Base-by-base conservation (phyloP, 2,329 filamentous ascomycete genomes). In the Pyrenochaeta sp. region DNA sequence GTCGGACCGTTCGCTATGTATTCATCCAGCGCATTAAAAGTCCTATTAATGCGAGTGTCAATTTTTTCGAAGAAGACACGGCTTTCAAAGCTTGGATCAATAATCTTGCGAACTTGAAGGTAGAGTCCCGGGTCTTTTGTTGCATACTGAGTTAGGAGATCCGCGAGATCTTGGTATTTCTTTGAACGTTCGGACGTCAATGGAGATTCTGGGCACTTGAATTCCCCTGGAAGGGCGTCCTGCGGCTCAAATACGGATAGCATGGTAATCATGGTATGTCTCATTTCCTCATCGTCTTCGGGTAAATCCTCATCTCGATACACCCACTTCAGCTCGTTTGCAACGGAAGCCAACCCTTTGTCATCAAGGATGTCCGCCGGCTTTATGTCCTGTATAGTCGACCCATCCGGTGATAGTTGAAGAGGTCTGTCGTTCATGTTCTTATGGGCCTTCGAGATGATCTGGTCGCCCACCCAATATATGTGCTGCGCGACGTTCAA, bases 161-260 rank as follows among this genome's bases (percentile, higher is more conserved):
- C 56, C 2, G 60, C 56, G 32, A 76, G 65, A 37, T 71, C 64
- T 36, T 67, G 61, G 49, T 68, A 76, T 37, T 71, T 75, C 15
- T 65, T 67, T 1, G 70, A 68, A 1, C 60, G 59, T 44, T 70
- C 67, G 6, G 69, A 68, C 9, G 66, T 58, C 15, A 61, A 51
- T 9, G 64, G 58, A 18, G 69, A 64, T 30, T 68, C 64, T 1
- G 66, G 62, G 21, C 56, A 59, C 30, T 66, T 69, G 52, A 75
- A 70, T 36, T 75, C 72, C 9, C 55, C 60, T 18, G 73, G 72
- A n/a, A 76, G 59, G 4, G 65, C 70, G 23, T 68, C 67, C 17
- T 67, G 63, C 1, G 73, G 73, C 33, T 75, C 73, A 33, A 75
- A 76, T 18, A 72, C 71, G 1, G 73, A 75, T 10, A 76, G 63